Base-by-base conservation (phyloP, 176 grass and related monocot species). In the Avena eriantha region DNA sequence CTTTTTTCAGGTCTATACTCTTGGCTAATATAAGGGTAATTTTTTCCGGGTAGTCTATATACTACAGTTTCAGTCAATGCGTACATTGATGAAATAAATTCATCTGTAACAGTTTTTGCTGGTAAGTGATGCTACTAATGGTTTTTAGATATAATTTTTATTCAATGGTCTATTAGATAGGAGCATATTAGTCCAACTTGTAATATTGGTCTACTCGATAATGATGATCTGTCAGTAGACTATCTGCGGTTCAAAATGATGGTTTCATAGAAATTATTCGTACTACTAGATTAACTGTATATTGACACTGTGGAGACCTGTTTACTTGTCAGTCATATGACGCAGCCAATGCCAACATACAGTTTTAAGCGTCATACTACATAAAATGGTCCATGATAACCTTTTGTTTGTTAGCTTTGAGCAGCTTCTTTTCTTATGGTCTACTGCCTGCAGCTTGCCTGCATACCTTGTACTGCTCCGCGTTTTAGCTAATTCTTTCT, bases 251-350 rank as follows among this genome's bases (percentile, higher is more conserved):
- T 82, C 31, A 79, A 79, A 54, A 80, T 80, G 57, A 31, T 74
- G 34, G 35, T 50, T 49, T 71, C 73, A 26, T 36, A 57, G 75
- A 59, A 83, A 73, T 21, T 14, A 21, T 19, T 18, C 1, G 89
- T 80, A 78, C 81, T 69, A 36, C 81, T 69, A 36, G 21, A 75
- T 58, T 75, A 83, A 84, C 81, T 80, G 80, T 76, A 84, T 48
- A 59, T 80, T 79, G 26, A 51, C 76, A 85, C 59, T 76, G 76
- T 76, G 81, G n/a, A 84, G 73, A 76, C 69, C 68, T 88, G 89
- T 87, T 81, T 87, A 91, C 76, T 16, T 81, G 76, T 87, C 89
- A 73, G 69, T 2, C 68, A 69, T 61, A 75, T 91, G 85, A 91
- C 81, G 81, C 65, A 76, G 26, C 73, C 33, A 81, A 43, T 76